Evolutionary conservation across 495 filamentous ascomycete genomes (phyloP).

Genomic region (Annulohypoxylon stygium): DNA sequence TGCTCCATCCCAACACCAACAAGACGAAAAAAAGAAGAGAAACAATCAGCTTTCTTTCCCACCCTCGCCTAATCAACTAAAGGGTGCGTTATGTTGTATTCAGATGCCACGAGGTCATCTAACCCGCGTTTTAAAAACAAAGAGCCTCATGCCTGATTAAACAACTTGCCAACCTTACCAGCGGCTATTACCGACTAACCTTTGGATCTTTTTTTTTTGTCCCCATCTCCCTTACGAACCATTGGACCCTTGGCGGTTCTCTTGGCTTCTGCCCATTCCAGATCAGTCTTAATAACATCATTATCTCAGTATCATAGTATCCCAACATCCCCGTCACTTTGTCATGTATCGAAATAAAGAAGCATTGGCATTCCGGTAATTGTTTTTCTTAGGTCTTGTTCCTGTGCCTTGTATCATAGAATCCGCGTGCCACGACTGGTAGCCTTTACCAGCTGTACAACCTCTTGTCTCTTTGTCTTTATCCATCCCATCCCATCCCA

Average conservation of each 20-base stretch:
- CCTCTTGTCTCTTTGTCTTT: background rate
- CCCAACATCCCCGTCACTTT: conserved; percentile 8
- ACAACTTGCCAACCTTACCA: conserved; percentile 7
- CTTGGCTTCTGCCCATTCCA: conserved; percentile 20
- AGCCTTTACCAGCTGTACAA: background rate
- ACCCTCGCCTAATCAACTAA: conserved; percentile 34
- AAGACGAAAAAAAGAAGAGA: conserved; percentile 10
- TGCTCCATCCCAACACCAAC: conserved; percentile 27
- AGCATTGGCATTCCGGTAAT: conserved; percentile 20
- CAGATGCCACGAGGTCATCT: conserved; percentile 44
- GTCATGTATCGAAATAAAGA: conserved; percentile 19
- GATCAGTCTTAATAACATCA: conserved; percentile 41
- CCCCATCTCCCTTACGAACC: conserved; percentile 3
- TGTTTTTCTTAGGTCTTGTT: conserved; percentile 14
- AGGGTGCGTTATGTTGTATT: conserved; percentile 40
- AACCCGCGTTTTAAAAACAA: conserved; percentile 36
- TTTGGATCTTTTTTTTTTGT: conserved; percentile 5
- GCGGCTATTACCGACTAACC: conserved; percentile 38
- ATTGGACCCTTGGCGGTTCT: conserved; percentile 1
- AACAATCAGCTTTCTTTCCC: conserved; percentile 12
- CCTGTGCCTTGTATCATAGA: background rate
- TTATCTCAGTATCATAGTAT: background rate
- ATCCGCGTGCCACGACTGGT: background rate
- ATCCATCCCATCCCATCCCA: background rate
- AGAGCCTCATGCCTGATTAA: conserved; percentile 49